These are phyloP conservation scores for Hylodesmum podocarpum DNA, from an alignment of 306 rosid species.

Conservation along the genomic window DNA sequence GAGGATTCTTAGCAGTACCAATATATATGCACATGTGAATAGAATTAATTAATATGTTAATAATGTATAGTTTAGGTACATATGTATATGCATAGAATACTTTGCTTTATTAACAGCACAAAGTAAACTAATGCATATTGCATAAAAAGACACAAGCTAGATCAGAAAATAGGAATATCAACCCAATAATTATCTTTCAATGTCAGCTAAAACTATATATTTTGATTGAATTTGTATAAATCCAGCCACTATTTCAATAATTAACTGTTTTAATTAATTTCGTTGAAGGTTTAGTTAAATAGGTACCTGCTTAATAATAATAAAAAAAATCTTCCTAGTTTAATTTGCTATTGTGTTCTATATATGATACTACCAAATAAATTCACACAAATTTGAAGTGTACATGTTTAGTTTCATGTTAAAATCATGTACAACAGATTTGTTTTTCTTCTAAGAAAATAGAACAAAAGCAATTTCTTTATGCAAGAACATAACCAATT, in stretches of 20 bases:
- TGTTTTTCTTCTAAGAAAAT: no score
- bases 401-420: no score
- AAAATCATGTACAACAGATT: no score
- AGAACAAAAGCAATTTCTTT: no score
- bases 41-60: background rate
- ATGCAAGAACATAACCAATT: no score
- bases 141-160: background rate
- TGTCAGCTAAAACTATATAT: background rate
- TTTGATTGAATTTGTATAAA: background rate
- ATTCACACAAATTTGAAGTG: no score
- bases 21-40: background rate
- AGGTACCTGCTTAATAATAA: background rate
- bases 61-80: background rate
- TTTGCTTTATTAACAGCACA: background rate
- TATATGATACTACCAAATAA: no score
- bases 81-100: background rate
- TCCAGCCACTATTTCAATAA: background rate
- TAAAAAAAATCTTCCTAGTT: no score
- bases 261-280: background rate
- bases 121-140: background rate
- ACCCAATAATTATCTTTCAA: background rate
- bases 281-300: background rate
- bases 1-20: background rate
- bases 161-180: background rate
- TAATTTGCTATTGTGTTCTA: no score